Conservation (phyloP, 495 filamentous ascomycete species). For the Diplogelasinospora grovesii region DNA sequence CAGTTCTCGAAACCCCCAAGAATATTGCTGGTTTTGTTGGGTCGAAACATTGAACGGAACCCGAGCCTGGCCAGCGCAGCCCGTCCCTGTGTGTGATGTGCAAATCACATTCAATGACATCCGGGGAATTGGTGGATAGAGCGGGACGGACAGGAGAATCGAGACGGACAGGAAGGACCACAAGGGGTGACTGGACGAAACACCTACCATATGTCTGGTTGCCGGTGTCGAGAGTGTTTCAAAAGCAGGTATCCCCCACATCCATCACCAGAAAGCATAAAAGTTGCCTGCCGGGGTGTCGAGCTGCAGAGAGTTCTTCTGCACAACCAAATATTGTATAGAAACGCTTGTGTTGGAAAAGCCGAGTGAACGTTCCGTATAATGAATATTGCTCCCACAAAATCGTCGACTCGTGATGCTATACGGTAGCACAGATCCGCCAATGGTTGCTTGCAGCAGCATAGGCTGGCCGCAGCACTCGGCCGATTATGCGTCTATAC, state of each 20-base stretch:
- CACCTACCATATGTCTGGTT: constrained; percentile 3
- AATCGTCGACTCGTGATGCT: constrained; percentile 14
- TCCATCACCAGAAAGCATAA: constrained; percentile 7
- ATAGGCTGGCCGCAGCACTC: constrained; percentile 7
- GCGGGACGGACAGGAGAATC: too few relatives aligned
- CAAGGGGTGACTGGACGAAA: background rate
- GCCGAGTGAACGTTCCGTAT: too few relatives aligned
- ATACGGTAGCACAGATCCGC: constrained; percentile 22
- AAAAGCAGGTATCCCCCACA: constrained; percentile 9
- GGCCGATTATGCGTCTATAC: too few relatives aligned
- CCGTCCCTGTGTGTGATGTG: too few relatives aligned
- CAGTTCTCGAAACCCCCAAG: too few relatives aligned
- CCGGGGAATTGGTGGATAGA: too few relatives aligned
- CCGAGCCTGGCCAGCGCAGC: too few relatives aligned
- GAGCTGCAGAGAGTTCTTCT: background rate
- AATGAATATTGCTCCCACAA: background rate
- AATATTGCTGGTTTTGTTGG: too few relatives aligned
- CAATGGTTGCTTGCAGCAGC: constrained; percentile 8
- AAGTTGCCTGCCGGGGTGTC: background rate
- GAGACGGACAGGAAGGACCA: too few relatives aligned
- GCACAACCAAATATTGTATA: background rate
- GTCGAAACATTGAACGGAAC: too few relatives aligned
- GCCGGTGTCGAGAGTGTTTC: constrained; percentile 7
- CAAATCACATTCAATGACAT: too few relatives aligned
- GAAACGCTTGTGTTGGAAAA: too few relatives aligned